phyloP scores from a whole-genome alignment of 805 yeast species.

The Torulaspora quercuum region DNA sequence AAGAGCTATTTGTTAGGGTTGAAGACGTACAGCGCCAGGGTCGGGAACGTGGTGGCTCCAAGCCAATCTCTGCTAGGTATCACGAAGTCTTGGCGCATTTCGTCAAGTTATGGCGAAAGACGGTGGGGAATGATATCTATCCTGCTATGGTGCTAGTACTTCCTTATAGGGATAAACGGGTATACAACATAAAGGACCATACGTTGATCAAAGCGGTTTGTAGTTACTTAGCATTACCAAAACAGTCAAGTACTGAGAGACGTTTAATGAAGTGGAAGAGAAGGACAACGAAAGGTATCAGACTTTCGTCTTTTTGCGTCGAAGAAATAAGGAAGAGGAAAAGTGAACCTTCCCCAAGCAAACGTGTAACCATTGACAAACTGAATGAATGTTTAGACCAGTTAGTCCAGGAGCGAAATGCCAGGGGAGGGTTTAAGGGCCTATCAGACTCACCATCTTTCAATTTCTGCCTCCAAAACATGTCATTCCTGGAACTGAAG shows the following conservation, averaged over 20 bases:
- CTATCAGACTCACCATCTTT: slow-evolving; percentile 39
- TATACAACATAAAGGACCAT: slow-evolving; percentile 61
- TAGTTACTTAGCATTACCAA: slow-evolving; percentile 55
- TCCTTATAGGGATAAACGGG: slow-evolving; percentile 61
- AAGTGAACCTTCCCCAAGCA: slow-evolving; percentile 43
- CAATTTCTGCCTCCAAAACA: slow-evolving; percentile 46
- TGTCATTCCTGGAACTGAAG: slow-evolving; percentile 60
- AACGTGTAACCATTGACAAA: slow-evolving; percentile 44
- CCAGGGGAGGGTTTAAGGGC: slow-evolving; percentile 22
- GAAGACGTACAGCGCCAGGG: slow-evolving; percentile 23
- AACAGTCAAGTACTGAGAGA: slow-evolving; percentile 57
- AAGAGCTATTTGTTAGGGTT: slow-evolving; percentile 32
- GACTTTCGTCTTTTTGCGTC: slow-evolving; percentile 48
- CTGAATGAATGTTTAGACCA: slow-evolving; percentile 47
- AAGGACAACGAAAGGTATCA: slow-evolving; percentile 42
- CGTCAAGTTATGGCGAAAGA: slow-evolving; percentile 47
- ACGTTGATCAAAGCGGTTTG: slow-evolving; percentile 51
- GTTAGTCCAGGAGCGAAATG: slow-evolving; percentile 36
- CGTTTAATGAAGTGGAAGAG: slow-evolving; percentile 48
- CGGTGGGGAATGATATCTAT: slow-evolving; percentile 60
- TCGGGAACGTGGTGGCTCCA: slow-evolving; percentile 11
- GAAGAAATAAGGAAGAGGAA: slow-evolving; percentile 44
- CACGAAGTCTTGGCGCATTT: slow-evolving; percentile 39
- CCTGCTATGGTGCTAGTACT: slow-evolving; percentile 62
- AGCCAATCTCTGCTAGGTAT: slow-evolving; percentile 24